Conservation (phyloP, 2,329 filamentous ascomycete species). For the Colletotrichum spinosum region DNA sequence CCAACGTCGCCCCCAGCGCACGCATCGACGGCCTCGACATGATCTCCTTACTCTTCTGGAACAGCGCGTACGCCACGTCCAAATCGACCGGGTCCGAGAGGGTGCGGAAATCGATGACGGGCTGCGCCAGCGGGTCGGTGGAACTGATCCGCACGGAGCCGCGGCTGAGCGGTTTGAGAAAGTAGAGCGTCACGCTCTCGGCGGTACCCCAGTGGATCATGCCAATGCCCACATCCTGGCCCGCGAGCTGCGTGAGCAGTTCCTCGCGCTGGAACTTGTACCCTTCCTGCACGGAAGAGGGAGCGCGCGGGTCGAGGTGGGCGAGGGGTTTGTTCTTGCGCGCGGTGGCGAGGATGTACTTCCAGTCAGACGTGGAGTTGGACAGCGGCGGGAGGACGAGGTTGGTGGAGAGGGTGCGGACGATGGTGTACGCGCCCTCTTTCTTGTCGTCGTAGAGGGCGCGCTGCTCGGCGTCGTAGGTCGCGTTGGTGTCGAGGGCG, state of each 20-base stretch:
- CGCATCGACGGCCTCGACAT: slow-evolving; percentile 46
- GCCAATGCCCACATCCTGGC: slow-evolving; percentile 41
- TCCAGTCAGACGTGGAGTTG: slow-evolving; percentile 45
- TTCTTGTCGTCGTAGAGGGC: slow-evolving; percentile 45
- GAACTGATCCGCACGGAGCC: slow-evolving; percentile 53
- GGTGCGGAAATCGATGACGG: slow-evolving; percentile 53
- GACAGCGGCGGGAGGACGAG: slow-evolving; percentile 49
- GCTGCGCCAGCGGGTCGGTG: slow-evolving; percentile 46
- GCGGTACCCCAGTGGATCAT: slow-evolving; percentile 49
- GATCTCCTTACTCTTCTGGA: slow-evolving; percentile 46
- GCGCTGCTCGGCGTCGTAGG: slow-evolving; percentile 48
- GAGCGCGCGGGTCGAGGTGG: slow-evolving; percentile 46
- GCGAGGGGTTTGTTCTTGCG: slow-evolving; percentile 43
- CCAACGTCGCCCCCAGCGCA: slow-evolving; percentile 44
- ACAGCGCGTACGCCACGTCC: slow-evolving; percentile 46
- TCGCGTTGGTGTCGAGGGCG: slow-evolving; percentile 46
- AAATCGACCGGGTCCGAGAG: slow-evolving; percentile 52
- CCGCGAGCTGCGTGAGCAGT: slow-evolving; percentile 44
- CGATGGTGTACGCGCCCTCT: slow-evolving; percentile 46
- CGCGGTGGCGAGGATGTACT: slow-evolving; percentile 42
- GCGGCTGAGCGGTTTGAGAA: slow-evolving; percentile 52
- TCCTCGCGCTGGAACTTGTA: slow-evolving; percentile 50
- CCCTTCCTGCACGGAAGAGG: slow-evolving; percentile 50
- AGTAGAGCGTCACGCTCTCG: slow-evolving; percentile 46
- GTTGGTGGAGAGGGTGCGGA: slow-evolving; percentile 43